Evolutionary conservation across 2,329 filamentous ascomycete genomes (phyloP), one percentile per base, ranked within the genome.

Genomic region (Xylariaceae sp.): DNA sequence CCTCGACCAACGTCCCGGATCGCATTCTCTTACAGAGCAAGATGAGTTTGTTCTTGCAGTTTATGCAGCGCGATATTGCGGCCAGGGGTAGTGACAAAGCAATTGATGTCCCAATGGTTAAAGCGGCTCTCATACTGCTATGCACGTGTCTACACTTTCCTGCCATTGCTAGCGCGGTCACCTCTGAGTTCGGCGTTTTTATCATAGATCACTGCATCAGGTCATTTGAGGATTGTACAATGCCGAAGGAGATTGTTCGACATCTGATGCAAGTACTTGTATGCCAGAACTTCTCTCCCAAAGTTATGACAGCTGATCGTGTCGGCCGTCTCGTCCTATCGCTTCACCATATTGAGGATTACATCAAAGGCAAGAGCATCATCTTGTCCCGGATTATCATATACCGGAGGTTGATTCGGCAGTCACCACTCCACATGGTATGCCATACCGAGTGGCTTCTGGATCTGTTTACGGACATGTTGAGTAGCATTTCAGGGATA

Each of bases 1-100:
- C 88, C 4, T 96, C 93, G 59, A 90, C 92, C 63, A 89, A 90
- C 65, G 76, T 95, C 11, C 92, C 92, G 0, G 88, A 94, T 65
- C 78, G 85, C 42, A 83, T 88, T 58, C 86, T 86, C 9, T 78
- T 96, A 57, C 82, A 85, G 59, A 83, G 84, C 54, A 95, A 94
- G 73, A 88, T 97, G 80, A 81, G 82, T 9, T 75, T 90, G 2
- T 82, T 97, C 60, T 85, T 85, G 65, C 88, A 91, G 61, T 96
- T 92, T 70, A 90, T 97, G 57, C 86, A 88, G 68, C 83, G 92
- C 61, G 94, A 99, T 71, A 80, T 96, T 23, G 82, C 80, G 5
- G 80, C 85, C 9, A 86, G 84, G 64, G 79, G 82, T 42, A 71
- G 80, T 4, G 76, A 81, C 60, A 81, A 84, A 54, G 74, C 71